phyloP scores from a whole-genome alignment of 139 green algal genomes.

The Astrephomene gubernaculifera region DNA sequence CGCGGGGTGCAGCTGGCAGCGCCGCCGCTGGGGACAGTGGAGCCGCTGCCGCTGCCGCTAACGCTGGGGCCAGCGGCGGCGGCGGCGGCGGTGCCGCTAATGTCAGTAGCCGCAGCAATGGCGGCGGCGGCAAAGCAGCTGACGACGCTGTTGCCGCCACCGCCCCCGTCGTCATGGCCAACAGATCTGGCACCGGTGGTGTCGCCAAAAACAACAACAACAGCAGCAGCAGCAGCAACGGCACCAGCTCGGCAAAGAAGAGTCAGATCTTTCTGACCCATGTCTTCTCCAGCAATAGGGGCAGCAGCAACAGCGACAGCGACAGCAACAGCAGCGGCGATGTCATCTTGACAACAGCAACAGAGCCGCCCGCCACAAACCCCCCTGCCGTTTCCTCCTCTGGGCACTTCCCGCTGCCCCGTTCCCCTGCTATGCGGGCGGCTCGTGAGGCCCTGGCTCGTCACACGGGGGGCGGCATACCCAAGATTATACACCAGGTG shows the following conservation, averaged over 20 bases:
- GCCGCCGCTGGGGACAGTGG: background rate
- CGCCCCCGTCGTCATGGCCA: no score
- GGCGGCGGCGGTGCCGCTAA: background rate
- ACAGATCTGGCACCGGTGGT: no score
- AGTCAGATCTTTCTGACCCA: no score
- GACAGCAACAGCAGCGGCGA: background rate
- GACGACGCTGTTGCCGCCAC: background rate
- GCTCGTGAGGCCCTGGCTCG: constrained; percentile 10
- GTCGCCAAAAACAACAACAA: background rate
- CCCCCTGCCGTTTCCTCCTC: background rate
- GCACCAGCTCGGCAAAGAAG: no score
- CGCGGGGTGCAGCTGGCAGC: background rate
- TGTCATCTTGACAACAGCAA: no score
- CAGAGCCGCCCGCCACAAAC: no score
- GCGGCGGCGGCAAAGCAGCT: background rate
- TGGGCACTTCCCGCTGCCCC: background rate
- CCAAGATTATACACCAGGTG: constrained; percentile 41
- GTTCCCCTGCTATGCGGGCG: background rate
- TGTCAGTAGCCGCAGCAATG: background rate
- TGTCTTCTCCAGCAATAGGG: background rate
- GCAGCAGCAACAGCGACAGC: background rate
- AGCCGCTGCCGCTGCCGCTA: background rate
- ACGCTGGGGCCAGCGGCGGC: background rate
- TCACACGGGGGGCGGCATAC: constrained; percentile 21
- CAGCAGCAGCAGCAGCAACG: background rate